These are phyloP conservation scores for Astragalus membranaceus DNA, from an alignment of 306 rosid genomes.

Conservation along the genomic window DNA sequence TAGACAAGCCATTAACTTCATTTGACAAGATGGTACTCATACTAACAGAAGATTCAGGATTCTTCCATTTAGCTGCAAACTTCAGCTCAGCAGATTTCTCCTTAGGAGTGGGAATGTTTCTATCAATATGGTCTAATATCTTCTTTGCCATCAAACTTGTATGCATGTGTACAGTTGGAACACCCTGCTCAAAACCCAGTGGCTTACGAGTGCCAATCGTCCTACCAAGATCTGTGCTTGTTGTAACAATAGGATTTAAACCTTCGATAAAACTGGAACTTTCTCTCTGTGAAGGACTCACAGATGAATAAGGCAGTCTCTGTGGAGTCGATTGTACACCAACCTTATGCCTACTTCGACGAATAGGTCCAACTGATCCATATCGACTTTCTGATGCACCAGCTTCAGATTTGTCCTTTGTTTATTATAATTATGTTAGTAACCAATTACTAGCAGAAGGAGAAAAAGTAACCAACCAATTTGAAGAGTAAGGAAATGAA, in stretches of 20 bases:
- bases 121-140: constrained; percentile 75
- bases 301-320: constrained; percentile 37
- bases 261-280: constrained; percentile 30
- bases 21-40: constrained; percentile 29
- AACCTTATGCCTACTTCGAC: constrained; percentile 42
- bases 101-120: constrained; percentile 68
- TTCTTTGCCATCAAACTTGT: constrained; percentile 71
- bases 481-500: neutral
- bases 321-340: constrained; percentile 39
- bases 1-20: constrained; percentile 29
- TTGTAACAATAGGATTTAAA: constrained; percentile 31
- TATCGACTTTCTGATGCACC: constrained; percentile 41
- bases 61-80: constrained; percentile 59
- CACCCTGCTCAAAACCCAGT: constrained; percentile 29
- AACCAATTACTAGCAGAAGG: neutral
- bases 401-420: constrained; percentile 43
- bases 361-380: constrained; percentile 79
- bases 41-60: constrained; percentile 37
- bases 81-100: constrained; percentile 72
- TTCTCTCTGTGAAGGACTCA: constrained; percentile 26
- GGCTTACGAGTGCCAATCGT: constrained; percentile 29
- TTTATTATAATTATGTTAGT: constrained; percentile 2
- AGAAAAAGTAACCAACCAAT: neutral
- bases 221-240: constrained; percentile 36
- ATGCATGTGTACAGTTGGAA: constrained; percentile 51